Base-by-base conservation (phyloP, 2,329 filamentous ascomycete species). In the Hypoxylon sp. region DNA sequence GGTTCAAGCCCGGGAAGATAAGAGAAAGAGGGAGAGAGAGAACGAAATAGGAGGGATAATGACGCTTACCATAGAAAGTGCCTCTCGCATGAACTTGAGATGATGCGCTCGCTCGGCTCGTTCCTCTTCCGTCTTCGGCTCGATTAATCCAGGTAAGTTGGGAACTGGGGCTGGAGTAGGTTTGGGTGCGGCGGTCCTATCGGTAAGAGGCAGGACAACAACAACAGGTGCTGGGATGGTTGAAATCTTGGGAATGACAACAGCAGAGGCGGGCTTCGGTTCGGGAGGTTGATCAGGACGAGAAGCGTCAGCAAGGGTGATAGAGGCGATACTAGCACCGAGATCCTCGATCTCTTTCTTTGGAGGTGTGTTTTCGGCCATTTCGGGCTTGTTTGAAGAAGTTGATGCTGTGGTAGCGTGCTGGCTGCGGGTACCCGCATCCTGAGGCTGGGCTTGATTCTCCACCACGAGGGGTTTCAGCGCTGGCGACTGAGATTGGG, bases 11-110 rank as follows among this genome's bases (percentile, higher is more conserved):
- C 3, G n/a, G 31, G 17, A 13, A 21, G 48, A 39, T 15, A 48
- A 32, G 24, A 47, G 37, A 32, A 17, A 13, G 39, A 10, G 6
- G 35, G 15, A 42, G 11, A 48, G 2, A 19, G 47, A 21, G 46
- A 27, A 27, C 24, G 47, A 31, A 54, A 27, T 31, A 17, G 29
- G n/a, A 19, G 15, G 48, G 6, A 56, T 65, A 5, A 47, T 37
- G 51, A 42, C 8, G 29, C 56, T 75, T 82, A 95, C 93, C 93
- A 97, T 97, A 73, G 90, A 86, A 73, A 98, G 87, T 69, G 94
- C 94, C 79, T 95, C 91, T 73, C 91, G 88, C 89, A 97, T 97
- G 81, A 94, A 97, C 47, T 77, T 79, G 64, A 85, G 80, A 70
- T 88, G 86, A 21, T 82, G 75, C 32, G 78, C 79, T 58, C 78